A percentile compares a stretch with the other conserved stretches of the same genome.
These are phyloP conservation scores for Penicillium longicatenatum DNA, from an alignment of 495 filamentous ascomycete genomes.

Conservation along the genomic window DNA sequence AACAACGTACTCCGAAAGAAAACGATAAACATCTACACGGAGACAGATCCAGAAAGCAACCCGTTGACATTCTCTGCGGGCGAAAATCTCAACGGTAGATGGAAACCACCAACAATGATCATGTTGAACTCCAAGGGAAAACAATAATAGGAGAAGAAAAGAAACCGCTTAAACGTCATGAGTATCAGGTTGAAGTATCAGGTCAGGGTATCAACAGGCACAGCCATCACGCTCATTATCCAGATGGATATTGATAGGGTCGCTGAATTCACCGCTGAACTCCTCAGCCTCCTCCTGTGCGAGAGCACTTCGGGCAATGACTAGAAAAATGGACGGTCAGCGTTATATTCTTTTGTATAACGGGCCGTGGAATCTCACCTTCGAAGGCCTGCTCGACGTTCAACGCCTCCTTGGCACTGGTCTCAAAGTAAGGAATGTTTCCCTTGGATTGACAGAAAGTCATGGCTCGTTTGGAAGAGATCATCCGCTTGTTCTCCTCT, in stretches of 20 bases:
- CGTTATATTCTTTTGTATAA: background rate
- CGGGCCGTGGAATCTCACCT: conserved; percentile 54
- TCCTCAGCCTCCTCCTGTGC: conserved; percentile 97
- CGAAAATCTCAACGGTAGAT: conserved; percentile 13
- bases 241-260: conserved; percentile 95
- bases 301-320: conserved; percentile 94
- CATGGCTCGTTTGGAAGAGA: conserved; percentile 92
- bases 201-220: conserved; percentile 65
- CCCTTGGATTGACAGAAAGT: conserved; percentile 98
- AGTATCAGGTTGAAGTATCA: conserved; percentile 17
- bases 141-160: conserved; percentile 16
- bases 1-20: background rate
- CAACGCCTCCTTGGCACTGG: conserved; percentile 96
- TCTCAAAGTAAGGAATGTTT: conserved; percentile 97
- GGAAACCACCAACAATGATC: conserved; percentile 17
- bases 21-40: conserved; percentile 24
- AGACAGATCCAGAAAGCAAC: conserved; percentile 15
- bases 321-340: conserved; percentile 45
- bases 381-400: conserved; percentile 99
- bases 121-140: conserved; percentile 16
- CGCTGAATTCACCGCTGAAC: conserved; percentile 87
- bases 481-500: conserved; percentile 95
- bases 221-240: conserved; percentile 91
- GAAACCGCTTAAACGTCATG: conserved; percentile 32
- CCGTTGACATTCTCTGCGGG: conserved; percentile 24